Conservation (phyloP, 768 basidiomycete species). For the Chalciporus chontae region DNA sequence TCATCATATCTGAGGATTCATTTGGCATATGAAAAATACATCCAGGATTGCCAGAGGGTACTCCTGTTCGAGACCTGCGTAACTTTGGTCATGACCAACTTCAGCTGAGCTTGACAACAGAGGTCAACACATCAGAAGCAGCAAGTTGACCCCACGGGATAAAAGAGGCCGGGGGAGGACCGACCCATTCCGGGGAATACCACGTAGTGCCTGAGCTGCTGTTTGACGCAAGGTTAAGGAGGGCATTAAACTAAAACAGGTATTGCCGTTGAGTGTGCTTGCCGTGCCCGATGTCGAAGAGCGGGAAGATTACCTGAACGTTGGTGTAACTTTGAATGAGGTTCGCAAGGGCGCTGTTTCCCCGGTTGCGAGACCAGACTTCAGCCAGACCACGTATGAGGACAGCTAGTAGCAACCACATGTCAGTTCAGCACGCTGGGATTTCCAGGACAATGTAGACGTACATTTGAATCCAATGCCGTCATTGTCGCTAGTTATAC, state of each 20-base stretch:
- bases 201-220: slow-evolving; percentile 1
- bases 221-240: background rate
- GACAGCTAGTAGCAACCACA: too few relatives aligned
- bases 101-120: background rate
- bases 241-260: slow-evolving; percentile 1
- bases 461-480: too few relatives aligned
- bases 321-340: background rate
- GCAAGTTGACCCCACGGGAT: slow-evolving; percentile 6
- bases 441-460: too few relatives aligned
- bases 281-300: background rate
- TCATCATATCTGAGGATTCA: background rate
- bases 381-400: too few relatives aligned
- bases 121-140: background rate
- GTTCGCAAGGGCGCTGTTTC: too few relatives aligned
- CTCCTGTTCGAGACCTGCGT: too few relatives aligned
- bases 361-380: too few relatives aligned
- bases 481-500: too few relatives aligned
- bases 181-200: slow-evolving; percentile 9
- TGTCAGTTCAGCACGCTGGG: too few relatives aligned
- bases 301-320: background rate
- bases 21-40: background rate
- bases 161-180: background rate
- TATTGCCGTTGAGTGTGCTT: background rate
- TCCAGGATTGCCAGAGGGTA: background rate
- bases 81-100: background rate